A percentile compares a stretch with the other conserved stretches of the same genome.
Evolutionary conservation across 2,329 filamentous ascomycete genomes (phyloP).

Genomic region (Neofusicoccum sp.): DNA sequence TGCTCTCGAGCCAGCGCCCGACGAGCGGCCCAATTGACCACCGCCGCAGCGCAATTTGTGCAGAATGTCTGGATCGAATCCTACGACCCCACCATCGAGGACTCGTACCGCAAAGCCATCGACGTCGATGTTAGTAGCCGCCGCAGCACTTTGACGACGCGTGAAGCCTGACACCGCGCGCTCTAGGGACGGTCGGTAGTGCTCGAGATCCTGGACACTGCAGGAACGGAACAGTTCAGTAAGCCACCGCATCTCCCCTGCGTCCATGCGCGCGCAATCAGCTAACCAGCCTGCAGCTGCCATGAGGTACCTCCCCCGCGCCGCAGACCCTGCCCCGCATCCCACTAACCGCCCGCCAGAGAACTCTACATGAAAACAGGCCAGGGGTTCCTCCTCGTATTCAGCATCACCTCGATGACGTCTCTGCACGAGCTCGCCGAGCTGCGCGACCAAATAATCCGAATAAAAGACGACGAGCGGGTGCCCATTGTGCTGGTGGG

Average conservation of each 20-base stretch:
- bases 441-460: constrained; percentile 83
- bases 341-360: constrained; percentile 38
- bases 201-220: constrained; percentile 87
- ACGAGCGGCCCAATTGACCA: constrained; percentile 12
- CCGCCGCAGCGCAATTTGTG: constrained; percentile 71
- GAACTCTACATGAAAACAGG: constrained; percentile 93
- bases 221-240: constrained; percentile 92
- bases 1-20: constrained; percentile 19
- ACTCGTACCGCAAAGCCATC: constrained; percentile 60
- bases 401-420: constrained; percentile 82
- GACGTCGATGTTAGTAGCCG: constrained; percentile 73
- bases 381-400: constrained; percentile 87
- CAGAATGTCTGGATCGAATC: constrained; percentile 91
- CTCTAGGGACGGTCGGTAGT: constrained; percentile 78
- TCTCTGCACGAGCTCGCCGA: constrained; percentile 80
- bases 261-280: background rate
- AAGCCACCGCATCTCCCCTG: constrained; percentile 40
- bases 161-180: constrained; percentile 18
- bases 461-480: constrained; percentile 84
- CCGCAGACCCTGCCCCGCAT: constrained; percentile 2
- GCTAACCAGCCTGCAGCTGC: constrained; percentile 42
- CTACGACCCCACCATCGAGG: constrained; percentile 63
- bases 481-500: constrained; percentile 87
- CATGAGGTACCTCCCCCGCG: constrained; percentile 50
- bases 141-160: background rate